Conservation (phyloP, 1,284 basidiomycete species). For the Leccinum angustisporum region DNA sequence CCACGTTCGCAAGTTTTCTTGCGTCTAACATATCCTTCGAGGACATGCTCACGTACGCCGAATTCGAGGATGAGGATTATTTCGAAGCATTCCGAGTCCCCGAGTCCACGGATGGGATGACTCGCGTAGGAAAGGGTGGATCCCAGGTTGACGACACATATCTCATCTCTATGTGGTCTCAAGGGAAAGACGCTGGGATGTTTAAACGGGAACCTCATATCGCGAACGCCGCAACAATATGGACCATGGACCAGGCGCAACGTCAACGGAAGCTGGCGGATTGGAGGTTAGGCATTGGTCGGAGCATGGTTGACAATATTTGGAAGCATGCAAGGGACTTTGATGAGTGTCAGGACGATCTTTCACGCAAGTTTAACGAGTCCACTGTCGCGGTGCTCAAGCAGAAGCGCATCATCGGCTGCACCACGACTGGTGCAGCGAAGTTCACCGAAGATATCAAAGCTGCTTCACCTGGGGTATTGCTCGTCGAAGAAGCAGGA, state of each 20-base stretch:
- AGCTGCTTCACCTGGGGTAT: constrained; percentile 45
- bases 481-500: constrained; percentile 69
- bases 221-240: constrained; percentile 35
- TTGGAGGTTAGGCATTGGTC: constrained; percentile 44
- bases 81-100: constrained; percentile 51
- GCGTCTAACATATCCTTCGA: constrained; percentile 18
- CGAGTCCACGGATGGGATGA: constrained; percentile 36
- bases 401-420: constrained; percentile 56
- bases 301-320: constrained; percentile 39
- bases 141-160: constrained; percentile 33
- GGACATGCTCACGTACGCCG: constrained; percentile 42
- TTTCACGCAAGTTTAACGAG: constrained; percentile 40
- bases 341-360: constrained; percentile 39
- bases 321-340: constrained; percentile 38
- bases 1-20: constrained; percentile 25
- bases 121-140: constrained; percentile 47
- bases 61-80: constrained; percentile 45
- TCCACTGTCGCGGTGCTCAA: constrained; percentile 38
- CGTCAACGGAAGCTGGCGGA: constrained; percentile 34
- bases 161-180: constrained; percentile 47
- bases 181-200: constrained; percentile 43
- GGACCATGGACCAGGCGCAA: constrained; percentile 39
- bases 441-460: constrained; percentile 51
- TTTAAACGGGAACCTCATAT: constrained; percentile 35
- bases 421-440: constrained; percentile 67